Evolutionary conservation across 2,329 filamentous ascomycete species (phyloP).

Genomic region (Aspergillus phoenicis): DNA sequence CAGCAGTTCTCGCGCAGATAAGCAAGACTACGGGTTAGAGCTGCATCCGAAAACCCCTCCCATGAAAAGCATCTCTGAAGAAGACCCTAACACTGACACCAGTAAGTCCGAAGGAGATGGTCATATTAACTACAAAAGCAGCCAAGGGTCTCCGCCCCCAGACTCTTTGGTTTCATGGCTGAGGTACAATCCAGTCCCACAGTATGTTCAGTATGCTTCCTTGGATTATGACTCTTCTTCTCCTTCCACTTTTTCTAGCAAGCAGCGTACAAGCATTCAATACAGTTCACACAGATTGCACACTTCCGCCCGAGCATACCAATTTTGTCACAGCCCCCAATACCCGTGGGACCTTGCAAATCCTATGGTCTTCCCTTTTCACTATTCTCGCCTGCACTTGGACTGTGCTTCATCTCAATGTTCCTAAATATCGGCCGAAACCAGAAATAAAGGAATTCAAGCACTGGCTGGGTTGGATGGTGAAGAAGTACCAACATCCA

Average conservation of each 20-base stretch:
- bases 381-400: background rate
- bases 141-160: background rate
- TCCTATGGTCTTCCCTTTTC: background rate
- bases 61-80: background rate
- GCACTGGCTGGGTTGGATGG: background rate
- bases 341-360: background rate
- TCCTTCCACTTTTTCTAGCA: slow-evolving; percentile 5
- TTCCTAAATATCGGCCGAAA: background rate
- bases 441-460: background rate
- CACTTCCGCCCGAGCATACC: background rate
- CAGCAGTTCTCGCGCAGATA: background rate
- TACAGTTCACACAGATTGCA: background rate
- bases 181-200: background rate
- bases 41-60: background rate
- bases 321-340: background rate
- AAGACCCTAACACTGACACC: background rate
- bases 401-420: background rate
- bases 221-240: background rate
- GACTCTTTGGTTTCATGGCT: background rate
- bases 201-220: background rate
- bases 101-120: background rate
- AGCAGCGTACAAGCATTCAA: background rate
- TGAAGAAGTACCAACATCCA: background rate
- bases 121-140: background rate
- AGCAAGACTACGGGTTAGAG: background rate